Evolutionary conservation across 164 flowering plant genomes (phyloP).

Genomic region (Stephania japonica): DNA sequence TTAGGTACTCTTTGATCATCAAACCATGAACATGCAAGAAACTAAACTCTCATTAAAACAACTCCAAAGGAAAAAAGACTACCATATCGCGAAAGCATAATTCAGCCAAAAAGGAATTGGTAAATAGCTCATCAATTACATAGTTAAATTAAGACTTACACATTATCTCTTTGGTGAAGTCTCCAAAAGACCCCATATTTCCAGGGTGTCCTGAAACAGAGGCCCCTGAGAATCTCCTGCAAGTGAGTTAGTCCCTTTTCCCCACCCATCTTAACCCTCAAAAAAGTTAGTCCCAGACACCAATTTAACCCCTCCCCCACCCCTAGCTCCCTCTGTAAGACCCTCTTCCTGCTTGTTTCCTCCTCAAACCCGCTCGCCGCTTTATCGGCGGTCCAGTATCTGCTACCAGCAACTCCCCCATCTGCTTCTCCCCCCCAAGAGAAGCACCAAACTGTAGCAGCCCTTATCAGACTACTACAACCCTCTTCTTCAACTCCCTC

Average conservation of each 20-base stretch:
- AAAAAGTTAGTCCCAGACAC: constrained; percentile 1
- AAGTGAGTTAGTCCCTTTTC: constrained; percentile 41
- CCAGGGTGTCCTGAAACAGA: constrained; percentile 59
- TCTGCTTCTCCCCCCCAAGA: constrained; percentile 20
- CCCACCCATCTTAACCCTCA: constrained; percentile 7
- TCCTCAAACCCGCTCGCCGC: constrained; percentile 72
- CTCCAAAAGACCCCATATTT: constrained; percentile 72
- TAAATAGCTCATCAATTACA: not conserved
- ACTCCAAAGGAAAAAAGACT: not conserved
- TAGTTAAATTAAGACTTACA: constrained; percentile 32
- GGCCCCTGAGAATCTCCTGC: constrained; percentile 44
- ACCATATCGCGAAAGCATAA: not conserved
- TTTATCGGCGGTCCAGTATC: constrained; percentile 75
- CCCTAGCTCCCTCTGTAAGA: constrained; percentile 81
- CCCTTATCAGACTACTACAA: constrained; percentile 7
- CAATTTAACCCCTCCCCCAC: constrained; percentile 5
- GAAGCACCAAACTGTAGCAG: constrained; percentile 7
- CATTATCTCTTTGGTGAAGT: constrained; percentile 50
- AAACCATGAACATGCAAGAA: not conserved
- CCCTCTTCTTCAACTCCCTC: constrained; percentile 5
- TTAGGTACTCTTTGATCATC: too few species aligned
- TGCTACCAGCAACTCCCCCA: constrained; percentile 49
- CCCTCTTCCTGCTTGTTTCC: constrained; percentile 89
- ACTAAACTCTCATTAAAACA: not conserved
- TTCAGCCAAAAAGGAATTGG: not conserved